phyloP scores from a whole-genome alignment of 345 rosid genomes.

The Pugionium cornutum region DNA sequence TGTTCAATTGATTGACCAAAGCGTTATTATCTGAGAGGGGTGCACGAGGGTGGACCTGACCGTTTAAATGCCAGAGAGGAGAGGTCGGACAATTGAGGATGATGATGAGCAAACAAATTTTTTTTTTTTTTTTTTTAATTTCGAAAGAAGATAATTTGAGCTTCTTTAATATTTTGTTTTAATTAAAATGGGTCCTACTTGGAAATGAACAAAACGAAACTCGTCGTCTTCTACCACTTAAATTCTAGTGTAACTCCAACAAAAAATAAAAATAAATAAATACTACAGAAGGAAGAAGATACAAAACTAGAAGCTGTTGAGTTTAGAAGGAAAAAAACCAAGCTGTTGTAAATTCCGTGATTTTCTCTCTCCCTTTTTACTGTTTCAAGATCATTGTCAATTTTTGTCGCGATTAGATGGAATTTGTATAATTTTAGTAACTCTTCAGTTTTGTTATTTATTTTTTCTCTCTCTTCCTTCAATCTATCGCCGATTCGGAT shows the following conservation, averaged over 20 bases:
- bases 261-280: not conserved
- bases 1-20: no score
- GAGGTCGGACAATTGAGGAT: conserved; percentile 2
- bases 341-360: conserved; percentile 11
- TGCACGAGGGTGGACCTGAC: conserved; percentile 18
- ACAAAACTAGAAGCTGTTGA: conserved; percentile 21
- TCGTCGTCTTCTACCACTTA: conserved; percentile 40
- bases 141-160: not conserved
- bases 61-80: conserved; percentile 30
- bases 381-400: conserved; percentile 24
- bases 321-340: no score
- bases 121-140: not conserved
- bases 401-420: conserved; percentile 30
- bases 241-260: conserved; percentile 37
- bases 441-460: conserved; percentile 20
- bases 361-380: conserved; percentile 16
- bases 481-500: conserved; percentile 37
- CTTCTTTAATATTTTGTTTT: not conserved
- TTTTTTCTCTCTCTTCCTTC: conserved; percentile 27
- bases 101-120: not conserved
- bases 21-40: not conserved
- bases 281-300: no score
- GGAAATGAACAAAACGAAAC: conserved; percentile 35
- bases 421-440: conserved; percentile 36
- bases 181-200: conserved; percentile 2